Evolutionary conservation across 1,139 yeast genomes (phyloP), one percentile per base, ranked within the genome.

Genomic region (Scheffersomyces titani): DNA sequence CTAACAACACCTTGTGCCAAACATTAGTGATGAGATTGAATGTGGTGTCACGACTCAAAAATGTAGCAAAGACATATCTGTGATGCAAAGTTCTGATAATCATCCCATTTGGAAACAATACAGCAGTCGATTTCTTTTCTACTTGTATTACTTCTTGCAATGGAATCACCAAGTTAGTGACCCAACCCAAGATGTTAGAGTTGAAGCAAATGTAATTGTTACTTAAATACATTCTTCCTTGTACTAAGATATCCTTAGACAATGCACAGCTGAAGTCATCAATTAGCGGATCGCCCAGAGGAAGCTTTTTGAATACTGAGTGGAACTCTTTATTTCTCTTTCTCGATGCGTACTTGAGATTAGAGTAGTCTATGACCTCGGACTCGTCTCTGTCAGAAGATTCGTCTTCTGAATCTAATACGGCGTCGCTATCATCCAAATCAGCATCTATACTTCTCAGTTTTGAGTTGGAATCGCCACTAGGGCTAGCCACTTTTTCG

Each of bases 131-230:
- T 64, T 84, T 86, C 70, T 89, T 89, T 65, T 88, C 92, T 50
- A 89, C 82, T 64, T 86, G 88, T 20, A 88, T 84, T 49, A 89
- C 87, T 63, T 89, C 92, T 59, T 82, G 86, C 53, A 89, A 76
- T 0, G 92, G 90, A 6, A 89, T 83, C n/a, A 81, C 70, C 36
- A 88, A 68, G 60, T 86, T 84, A 6, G 92, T 89, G 0, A 86
- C 88, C 84, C 91, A 85, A 0, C 94, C 94, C 55, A 89, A 74
- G 56, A 89, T 86, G 63, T 88, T 89, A 0, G 92, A 86, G 61
- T 87, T 88, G 72, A 89, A 89, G 60, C 90, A 85, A 18, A 89
- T 71, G 62, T 82, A 83, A 54, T 77, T 78, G 58, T 85, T 86
- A 55, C 88, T 81, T 16, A 89, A 73, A 67, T 86, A 89, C 75